These are phyloP conservation scores for Sherardia arvensis DNA, from an alignment of 257 asterid species.

Conservation along the genomic window DNA sequence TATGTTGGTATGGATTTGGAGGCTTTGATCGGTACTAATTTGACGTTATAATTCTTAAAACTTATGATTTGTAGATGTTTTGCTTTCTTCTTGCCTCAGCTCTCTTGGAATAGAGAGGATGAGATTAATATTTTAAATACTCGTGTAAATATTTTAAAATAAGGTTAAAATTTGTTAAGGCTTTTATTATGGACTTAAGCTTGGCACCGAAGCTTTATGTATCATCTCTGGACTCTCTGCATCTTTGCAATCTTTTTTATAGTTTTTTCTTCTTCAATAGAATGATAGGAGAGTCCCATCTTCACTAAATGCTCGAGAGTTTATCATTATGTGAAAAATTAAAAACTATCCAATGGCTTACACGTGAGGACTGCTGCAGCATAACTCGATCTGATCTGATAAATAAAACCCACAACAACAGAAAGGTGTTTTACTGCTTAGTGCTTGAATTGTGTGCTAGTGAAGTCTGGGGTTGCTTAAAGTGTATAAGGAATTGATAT, in stretches of 20 bases:
- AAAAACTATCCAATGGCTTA: neutral
- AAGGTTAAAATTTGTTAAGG: too few species aligned
- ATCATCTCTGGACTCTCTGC: neutral
- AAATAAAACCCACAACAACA: neutral
- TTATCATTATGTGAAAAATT: neutral
- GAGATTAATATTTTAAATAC: too few species aligned
- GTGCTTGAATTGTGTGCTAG: too few species aligned
- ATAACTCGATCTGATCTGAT: neutral
- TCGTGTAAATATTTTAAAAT: too few species aligned
- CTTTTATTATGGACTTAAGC: neutral
- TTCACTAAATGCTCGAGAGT: neutral
- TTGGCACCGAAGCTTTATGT: neutral
- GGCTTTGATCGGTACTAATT: too few species aligned
- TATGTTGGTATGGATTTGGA: too few species aligned
- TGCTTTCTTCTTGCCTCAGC: too few species aligned
- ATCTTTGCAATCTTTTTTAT: neutral
- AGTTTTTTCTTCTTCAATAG: too few species aligned
- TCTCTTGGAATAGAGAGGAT: too few species aligned
- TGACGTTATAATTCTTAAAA: too few species aligned
- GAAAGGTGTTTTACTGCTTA: neutral
- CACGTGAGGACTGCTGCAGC: neutral
- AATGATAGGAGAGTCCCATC: neutral
- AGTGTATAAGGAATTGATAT: neutral
- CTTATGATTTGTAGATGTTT: too few species aligned
- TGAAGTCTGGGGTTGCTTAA: neutral